Conservation (phyloP, 768 basidiomycete genomes). For the Lactarius pseudohatsudake region DNA sequence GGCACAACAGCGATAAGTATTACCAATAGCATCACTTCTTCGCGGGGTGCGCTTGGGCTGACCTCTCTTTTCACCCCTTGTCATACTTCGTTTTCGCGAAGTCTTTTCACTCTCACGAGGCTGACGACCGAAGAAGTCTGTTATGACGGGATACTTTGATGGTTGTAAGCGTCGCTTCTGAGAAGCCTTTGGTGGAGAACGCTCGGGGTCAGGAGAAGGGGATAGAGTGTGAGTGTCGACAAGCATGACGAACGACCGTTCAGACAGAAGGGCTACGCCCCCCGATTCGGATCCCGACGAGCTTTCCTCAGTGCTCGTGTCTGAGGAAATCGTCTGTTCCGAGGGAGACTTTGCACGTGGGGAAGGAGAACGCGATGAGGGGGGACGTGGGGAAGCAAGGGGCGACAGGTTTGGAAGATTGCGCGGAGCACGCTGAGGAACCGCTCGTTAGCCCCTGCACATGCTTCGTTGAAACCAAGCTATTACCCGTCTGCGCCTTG, state of each 20-base stretch:
- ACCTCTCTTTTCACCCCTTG: conserved; percentile 4
- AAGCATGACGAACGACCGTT: conserved; percentile 8
- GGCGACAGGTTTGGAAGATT: conserved; percentile 20
- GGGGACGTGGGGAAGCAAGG: background rate
- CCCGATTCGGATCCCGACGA: conserved; percentile 5
- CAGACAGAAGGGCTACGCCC: conserved; percentile 4
- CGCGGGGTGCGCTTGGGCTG: background rate
- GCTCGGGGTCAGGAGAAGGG: background rate
- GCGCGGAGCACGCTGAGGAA: conserved; percentile 11
- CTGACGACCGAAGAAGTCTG: conserved; percentile 12
- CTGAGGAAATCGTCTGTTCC: conserved; percentile 1
- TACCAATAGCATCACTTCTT: background rate
- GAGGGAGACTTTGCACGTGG: background rate
- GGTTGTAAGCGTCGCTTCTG: conserved; percentile 11
- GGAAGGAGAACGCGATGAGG: background rate
- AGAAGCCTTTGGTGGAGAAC: background rate
- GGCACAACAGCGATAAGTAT: background rate
- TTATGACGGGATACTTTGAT: conserved; percentile 17
- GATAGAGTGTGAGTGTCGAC: conserved; percentile 10
- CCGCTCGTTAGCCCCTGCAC: background rate
- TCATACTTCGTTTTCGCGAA: conserved; percentile 4
- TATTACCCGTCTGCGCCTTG: conserved; percentile 21
- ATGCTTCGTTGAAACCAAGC: background rate
- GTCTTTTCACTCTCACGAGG: conserved; percentile 7
- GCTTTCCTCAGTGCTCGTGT: conserved; percentile 1